A percentile compares a stretch with the other conserved stretches of the same genome.
Evolutionary conservation across 208 protist genomes (phyloP).

Genomic region (Borovskyia barvae): DNA sequence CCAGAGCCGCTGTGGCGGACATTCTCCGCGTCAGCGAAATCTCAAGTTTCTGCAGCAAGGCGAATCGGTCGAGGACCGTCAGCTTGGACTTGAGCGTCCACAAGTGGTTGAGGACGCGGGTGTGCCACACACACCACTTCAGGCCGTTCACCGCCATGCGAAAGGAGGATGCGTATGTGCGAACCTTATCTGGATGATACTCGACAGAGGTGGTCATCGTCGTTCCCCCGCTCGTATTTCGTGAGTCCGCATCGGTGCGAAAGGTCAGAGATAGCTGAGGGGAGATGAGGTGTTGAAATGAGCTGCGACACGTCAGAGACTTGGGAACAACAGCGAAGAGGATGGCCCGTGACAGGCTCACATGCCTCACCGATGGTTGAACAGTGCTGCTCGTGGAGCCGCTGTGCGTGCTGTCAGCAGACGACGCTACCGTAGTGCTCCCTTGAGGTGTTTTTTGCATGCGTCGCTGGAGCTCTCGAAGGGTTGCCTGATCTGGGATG

Average conservation of each 20-base stretch:
- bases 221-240: conserved; percentile 11
- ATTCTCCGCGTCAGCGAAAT: conserved; percentile 60
- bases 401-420: background rate
- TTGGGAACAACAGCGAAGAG: conserved; percentile 41
- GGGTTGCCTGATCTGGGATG: conserved; percentile 43
- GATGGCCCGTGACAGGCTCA: conserved; percentile 24
- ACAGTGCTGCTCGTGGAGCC: background rate
- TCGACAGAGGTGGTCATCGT: conserved; percentile 28
- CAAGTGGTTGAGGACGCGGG: conserved; percentile 46
- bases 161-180: conserved; percentile 36
- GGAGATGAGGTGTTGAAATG: conserved; percentile 55
- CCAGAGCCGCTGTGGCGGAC: conserved; percentile 41
- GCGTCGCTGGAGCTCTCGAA: conserved; percentile 35
- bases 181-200: conserved; percentile 39
- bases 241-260: conserved; percentile 31
- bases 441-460: conserved; percentile 12
- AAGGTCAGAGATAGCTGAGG: conserved; percentile 35
- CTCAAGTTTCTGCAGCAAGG: conserved; percentile 61
- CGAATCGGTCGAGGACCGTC: conserved; percentile 30
- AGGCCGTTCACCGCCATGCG: conserved; percentile 35
- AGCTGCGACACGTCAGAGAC: conserved; percentile 42
- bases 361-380: background rate
- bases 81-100: conserved; percentile 63
- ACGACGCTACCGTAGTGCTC: background rate
- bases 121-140: conserved; percentile 35